These are phyloP conservation scores for Aspergillus funiculosus DNA, from an alignment of 495 filamentous ascomycete genomes.

Conservation along the genomic window DNA sequence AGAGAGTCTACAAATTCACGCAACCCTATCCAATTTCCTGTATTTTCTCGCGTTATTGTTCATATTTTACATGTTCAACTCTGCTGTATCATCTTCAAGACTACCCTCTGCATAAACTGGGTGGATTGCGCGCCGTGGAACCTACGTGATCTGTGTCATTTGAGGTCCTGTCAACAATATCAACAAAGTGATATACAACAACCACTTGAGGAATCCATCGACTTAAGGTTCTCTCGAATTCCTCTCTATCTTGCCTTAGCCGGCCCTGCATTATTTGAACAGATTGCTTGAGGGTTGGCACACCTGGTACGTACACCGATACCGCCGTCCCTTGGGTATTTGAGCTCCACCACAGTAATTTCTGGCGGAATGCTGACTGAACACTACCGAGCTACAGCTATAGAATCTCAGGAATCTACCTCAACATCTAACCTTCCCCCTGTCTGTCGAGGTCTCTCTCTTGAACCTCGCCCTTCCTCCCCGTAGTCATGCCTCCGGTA, in stretches of 20 bases:
- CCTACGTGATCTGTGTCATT: constrained; percentile 20
- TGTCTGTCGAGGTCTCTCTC: constrained; percentile 24
- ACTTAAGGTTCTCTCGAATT: constrained; percentile 13
- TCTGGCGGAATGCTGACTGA: constrained; percentile 41
- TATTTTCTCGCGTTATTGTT: constrained; percentile 23
- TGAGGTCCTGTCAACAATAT: constrained; percentile 24
- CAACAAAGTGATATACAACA: constrained; percentile 27
- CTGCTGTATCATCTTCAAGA: constrained; percentile 12
- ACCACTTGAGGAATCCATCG: constrained; percentile 18
- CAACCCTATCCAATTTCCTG: constrained; percentile 1
- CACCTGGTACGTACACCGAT: constrained; percentile 41
- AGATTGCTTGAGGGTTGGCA: constrained; percentile 24
- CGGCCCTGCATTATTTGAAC: constrained; percentile 24
- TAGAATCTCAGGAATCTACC: constrained; percentile 27
- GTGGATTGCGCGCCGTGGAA: constrained; percentile 22
- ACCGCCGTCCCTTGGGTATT: constrained; percentile 33
- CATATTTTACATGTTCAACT: constrained; percentile 8
- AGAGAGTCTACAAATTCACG: background rate
- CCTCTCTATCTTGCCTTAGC: constrained; percentile 15
- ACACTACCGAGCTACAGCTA: constrained; percentile 11
- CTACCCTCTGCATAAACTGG: constrained; percentile 5
- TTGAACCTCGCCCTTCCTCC: constrained; percentile 19
- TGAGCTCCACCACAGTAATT: constrained; percentile 35
- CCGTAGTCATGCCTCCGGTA: constrained; percentile 46
- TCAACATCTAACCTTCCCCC: constrained; percentile 25